Percentiles rank a stretch among this genome's conserved stretches.
These are phyloP conservation scores for Piedraia hortae DNA, from an alignment of 2,329 filamentous ascomycete genomes.

Conservation along the genomic window DNA sequence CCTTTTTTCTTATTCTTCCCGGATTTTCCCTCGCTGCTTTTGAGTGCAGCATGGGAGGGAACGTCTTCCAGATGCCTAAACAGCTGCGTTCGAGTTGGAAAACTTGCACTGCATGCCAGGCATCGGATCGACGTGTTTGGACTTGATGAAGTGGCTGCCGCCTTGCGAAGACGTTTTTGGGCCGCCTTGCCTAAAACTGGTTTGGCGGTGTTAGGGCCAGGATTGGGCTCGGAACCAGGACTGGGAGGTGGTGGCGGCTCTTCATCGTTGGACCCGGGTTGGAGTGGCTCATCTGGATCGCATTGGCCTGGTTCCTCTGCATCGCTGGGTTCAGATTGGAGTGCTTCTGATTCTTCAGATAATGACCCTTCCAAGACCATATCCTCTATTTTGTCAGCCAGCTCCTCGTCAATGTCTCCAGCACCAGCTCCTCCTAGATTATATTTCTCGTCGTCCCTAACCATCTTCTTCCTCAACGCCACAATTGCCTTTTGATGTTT, in stretches of 20 bases:
- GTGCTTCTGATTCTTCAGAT: constrained; percentile 1
- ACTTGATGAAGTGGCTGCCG: constrained; percentile 15
- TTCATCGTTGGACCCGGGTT: constrained; percentile 1
- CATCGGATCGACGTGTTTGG: constrained; percentile 33
- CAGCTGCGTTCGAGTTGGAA: constrained; percentile 44
- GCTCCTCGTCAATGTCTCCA: constrained; percentile 7
- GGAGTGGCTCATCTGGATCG: neutral
- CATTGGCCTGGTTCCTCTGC: constrained; percentile 1
- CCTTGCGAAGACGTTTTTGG: constrained; percentile 21
- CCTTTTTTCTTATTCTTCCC: constrained; percentile 7
- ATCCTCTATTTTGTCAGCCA: constrained; percentile 8
- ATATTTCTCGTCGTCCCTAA: constrained; percentile 45
- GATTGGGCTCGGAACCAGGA: constrained; percentile 13
- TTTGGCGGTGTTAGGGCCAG: constrained; percentile 1
- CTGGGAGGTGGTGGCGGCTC: neutral
- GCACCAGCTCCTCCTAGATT: constrained; percentile 22
- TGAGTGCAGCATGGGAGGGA: constrained; percentile 20
- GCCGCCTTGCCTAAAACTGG: constrained; percentile 22
- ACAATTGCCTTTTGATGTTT: constrained; percentile 78
- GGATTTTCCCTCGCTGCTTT: constrained; percentile 4
- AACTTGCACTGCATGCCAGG: constrained; percentile 47
- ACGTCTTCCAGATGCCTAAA: constrained; percentile 45
- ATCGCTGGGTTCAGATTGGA: neutral
- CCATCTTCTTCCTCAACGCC: constrained; percentile 57
- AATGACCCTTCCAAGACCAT: constrained; percentile 2